Base-by-base conservation (phyloP, 2,329 filamentous ascomycete species). In the Chaetomium sp. region DNA sequence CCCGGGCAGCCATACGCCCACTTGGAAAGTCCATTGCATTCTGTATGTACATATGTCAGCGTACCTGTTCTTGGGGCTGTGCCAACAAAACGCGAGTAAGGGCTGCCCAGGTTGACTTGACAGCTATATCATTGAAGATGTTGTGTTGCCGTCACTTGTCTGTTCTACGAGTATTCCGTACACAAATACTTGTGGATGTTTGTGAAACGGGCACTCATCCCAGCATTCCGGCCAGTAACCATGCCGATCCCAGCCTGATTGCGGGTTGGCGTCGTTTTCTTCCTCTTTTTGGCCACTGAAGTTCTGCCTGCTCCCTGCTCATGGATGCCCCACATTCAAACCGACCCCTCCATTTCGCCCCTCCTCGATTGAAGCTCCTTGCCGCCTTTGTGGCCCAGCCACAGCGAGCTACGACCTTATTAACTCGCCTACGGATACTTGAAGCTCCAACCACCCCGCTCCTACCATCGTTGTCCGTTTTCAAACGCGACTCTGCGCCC, bases 401-500 rank as follows among this genome's bases (percentile, higher is more conserved):
- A 66, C 67, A 63, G 63, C 64, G 38, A 60, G 64, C 60, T 56
- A 51, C 42, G 53, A 47, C 55, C 60, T 63, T 65, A 64, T 60
- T 65, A 64, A 64, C 21, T 21, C 12, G 21, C 54, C 33, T 63
- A n/a, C n/a, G n/a, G n/a, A n/a, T n/a, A 67, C 67, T 66, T 65
- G 67, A 66, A 67, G 63, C 64, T 60, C 65, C 63, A 62, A 64
- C 67, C 69, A 65, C 67, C 67, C 67, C 65, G 57, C 67, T 63
- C 60, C 58, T 50, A 66, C 57, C 63, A 51, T 65, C 55, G 62
- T 62, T 49, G 62, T 27, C 25, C 19, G 49, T 33, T 62, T 64
- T 49, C 33, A 21, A 58, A 19, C 50, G 55, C 47, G 56, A 60
- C 33, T 51, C 50, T 45, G 42, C 23, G 57, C 67, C 65, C 65